Evolutionary conservation across 2,329 filamentous ascomycete genomes (phyloP).

Genomic region (Lasiodiplodia sp.): DNA sequence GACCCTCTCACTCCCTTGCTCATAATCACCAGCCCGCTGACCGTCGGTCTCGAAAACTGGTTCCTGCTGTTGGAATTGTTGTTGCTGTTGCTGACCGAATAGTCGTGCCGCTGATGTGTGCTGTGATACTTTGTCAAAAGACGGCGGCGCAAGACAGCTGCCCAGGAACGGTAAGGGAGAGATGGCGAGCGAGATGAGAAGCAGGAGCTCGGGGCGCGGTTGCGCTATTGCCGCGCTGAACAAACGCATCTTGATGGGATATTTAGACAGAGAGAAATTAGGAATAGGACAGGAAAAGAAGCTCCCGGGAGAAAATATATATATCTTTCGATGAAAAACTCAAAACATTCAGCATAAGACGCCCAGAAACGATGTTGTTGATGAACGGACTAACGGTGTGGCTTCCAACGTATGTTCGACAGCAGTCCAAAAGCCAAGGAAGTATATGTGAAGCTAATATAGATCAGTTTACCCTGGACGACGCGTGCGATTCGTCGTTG

Average conservation of each 20-base stretch:
- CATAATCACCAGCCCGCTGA: neutral
- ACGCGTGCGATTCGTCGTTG: neutral
- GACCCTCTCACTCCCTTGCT: neutral
- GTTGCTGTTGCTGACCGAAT: neutral
- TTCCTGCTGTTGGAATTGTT: slow-evolving; percentile 2
- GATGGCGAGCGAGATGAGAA: neutral
- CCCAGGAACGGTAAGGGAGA: neutral
- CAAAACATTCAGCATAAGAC: neutral
- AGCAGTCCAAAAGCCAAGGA: too few species aligned
- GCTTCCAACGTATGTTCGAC: too few species aligned
- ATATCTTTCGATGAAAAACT: neutral
- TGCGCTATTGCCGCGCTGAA: neutral
- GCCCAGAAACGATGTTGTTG: too few species aligned
- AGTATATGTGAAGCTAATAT: too few species aligned
- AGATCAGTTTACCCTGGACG: too few species aligned
- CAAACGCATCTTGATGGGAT: neutral
- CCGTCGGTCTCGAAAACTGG: neutral
- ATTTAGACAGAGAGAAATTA: neutral
- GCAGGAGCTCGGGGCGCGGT: neutral
- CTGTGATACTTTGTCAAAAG: neutral
- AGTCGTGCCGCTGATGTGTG: neutral
- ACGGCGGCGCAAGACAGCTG: neutral
- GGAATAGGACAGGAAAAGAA: neutral
- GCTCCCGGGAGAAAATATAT: too few species aligned
- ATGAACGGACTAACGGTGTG: too few species aligned